A percentile compares a stretch with the other conserved stretches of the same genome.
These are phyloP conservation scores for Cetraspora pellucida DNA, from an alignment of 192 early-diverging fungal species.

Conservation along the genomic window DNA sequence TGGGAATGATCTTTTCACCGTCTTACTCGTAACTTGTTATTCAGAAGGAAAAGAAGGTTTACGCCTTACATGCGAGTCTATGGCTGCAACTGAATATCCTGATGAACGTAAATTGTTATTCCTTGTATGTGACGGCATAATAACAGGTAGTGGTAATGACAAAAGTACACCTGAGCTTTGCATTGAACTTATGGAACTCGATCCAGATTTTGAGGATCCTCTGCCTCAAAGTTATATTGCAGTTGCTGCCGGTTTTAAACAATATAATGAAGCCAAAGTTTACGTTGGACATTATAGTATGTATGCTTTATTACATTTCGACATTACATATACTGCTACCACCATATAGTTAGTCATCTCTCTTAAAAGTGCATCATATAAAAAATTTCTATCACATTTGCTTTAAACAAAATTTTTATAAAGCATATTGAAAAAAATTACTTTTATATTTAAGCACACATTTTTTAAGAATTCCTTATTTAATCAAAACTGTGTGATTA, in stretches of 20 bases:
- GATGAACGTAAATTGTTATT: conserved; percentile 85
- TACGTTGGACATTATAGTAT: conserved; percentile 69
- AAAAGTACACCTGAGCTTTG: conserved; percentile 78
- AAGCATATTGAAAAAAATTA: too few species aligned
- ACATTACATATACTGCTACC: too few species aligned
- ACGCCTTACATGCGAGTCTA: conserved; percentile 82
- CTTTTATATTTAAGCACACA: too few species aligned
- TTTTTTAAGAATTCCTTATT: too few species aligned
- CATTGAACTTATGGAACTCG: conserved; percentile 69
- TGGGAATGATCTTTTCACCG: conserved; percentile 51
- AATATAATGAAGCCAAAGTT: conserved; percentile 76
- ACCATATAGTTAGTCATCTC: too few species aligned
- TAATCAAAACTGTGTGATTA: too few species aligned
- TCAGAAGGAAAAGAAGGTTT: conserved; percentile 84
- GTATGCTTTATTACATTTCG: too few species aligned
- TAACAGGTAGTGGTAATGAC: conserved; percentile 79
- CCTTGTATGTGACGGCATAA: conserved; percentile 87
- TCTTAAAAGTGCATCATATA: too few species aligned
- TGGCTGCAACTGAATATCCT: conserved; percentile 81
- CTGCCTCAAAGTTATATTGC: conserved; percentile 67
- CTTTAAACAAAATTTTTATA: too few species aligned
- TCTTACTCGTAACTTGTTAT: conserved; percentile 88
- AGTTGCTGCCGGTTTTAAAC: conserved; percentile 68
- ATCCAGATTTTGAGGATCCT: conserved; percentile 49
- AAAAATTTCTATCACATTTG: too few species aligned